Conservation (phyloP, 495 filamentous ascomycete genomes). For the Aspergillus haitiensis region DNA sequence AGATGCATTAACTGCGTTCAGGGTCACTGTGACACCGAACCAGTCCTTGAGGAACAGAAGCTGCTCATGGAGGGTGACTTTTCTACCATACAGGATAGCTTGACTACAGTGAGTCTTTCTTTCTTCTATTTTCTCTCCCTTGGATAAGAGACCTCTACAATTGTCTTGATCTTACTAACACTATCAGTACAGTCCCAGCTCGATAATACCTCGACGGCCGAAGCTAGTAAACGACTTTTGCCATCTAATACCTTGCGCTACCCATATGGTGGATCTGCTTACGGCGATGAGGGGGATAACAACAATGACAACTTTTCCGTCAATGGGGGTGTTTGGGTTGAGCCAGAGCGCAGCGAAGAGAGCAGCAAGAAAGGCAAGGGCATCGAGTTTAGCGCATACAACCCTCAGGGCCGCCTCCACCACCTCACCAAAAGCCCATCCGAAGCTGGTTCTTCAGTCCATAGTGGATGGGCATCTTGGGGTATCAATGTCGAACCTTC, state of each 20-base stretch:
- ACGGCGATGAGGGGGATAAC: slow-evolving; percentile 10
- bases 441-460: slow-evolving; percentile 11
- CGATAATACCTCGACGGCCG: neutral
- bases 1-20: slow-evolving; percentile 59
- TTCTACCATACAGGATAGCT: slow-evolving; percentile 7
- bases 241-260: neutral
- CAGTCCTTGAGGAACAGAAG: slow-evolving; percentile 24
- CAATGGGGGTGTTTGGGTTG: slow-evolving; percentile 25
- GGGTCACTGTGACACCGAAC: slow-evolving; percentile 26
- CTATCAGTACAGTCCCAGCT: neutral
- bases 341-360: slow-evolving; percentile 8
- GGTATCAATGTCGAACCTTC: slow-evolving; percentile 8
- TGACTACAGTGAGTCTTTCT: neutral
- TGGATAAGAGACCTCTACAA: neutral
- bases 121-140: neutral
- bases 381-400: slow-evolving; percentile 21
- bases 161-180: neutral
- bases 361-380: slow-evolving; percentile 10
- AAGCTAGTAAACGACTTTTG: neutral
- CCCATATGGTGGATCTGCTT: neutral
- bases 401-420: slow-evolving; percentile 18
- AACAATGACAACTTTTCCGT: slow-evolving; percentile 21
- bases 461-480: slow-evolving; percentile 20
- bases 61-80: slow-evolving; percentile 17
- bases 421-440: slow-evolving; percentile 4